Evolutionary conservation across 2,329 filamentous ascomycete species (phyloP).

Genomic region (Fusarium nurragi): DNA sequence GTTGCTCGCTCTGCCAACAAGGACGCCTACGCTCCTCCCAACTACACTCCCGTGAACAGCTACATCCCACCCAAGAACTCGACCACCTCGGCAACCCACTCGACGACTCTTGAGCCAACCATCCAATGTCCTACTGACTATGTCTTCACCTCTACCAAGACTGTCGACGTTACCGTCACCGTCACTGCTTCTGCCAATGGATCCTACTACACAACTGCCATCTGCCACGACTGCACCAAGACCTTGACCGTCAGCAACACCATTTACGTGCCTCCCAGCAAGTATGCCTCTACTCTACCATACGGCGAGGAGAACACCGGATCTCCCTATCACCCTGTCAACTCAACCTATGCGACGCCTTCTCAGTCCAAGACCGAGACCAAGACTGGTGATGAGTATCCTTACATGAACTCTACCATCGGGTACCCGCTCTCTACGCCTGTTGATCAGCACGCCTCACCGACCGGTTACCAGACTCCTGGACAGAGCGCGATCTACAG

Average conservation of each 20-base stretch:
- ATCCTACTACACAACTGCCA: slow-evolving; percentile 29
- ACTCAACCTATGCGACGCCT: slow-evolving; percentile 18
- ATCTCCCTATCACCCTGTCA: slow-evolving; percentile 15
- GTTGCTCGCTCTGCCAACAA: slow-evolving; percentile 7
- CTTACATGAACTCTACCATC: slow-evolving; percentile 33
- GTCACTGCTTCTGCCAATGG: slow-evolving; percentile 45
- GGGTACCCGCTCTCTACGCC: slow-evolving; percentile 20
- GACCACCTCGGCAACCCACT: slow-evolving; percentile 16
- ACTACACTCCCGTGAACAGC: slow-evolving; percentile 14
- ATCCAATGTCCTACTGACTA: slow-evolving; percentile 39
- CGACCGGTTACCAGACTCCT: slow-evolving; percentile 5
- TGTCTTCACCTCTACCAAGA: slow-evolving; percentile 46
- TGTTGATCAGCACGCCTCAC: slow-evolving; percentile 4
- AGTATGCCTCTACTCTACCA: slow-evolving; percentile 24
- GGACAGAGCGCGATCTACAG: slow-evolving; percentile 13
- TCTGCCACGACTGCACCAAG: slow-evolving; percentile 22
- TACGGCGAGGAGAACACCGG: slow-evolving; percentile 17
- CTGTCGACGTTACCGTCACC: slow-evolving; percentile 49
- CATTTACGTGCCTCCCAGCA: slow-evolving; percentile 18
- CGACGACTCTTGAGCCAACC: slow-evolving; percentile 13
- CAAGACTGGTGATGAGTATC: slow-evolving; percentile 16
- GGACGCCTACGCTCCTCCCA: slow-evolving; percentile 11
- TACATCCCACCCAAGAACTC: slow-evolving; percentile 23
- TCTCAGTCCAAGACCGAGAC: slow-evolving; percentile 1
- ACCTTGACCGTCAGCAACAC: slow-evolving; percentile 16